Evolutionary conservation across 306 rosid genomes (phyloP).

Genomic region (Glycine latifolia): DNA sequence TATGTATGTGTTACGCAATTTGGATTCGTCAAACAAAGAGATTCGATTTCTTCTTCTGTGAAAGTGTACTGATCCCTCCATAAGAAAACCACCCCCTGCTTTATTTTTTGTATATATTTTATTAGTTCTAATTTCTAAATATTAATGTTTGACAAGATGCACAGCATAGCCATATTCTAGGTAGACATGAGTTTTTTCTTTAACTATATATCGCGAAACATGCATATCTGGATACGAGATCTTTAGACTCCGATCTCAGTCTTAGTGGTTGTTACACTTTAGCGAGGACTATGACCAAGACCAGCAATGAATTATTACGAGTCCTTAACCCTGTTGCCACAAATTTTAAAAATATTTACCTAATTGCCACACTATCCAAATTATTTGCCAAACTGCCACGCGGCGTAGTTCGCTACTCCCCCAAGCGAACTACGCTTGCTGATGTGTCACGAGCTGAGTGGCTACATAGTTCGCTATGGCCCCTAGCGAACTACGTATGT

Average conservation of each 20-base stretch:
- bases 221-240: background rate
- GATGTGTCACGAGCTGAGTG: too few species aligned
- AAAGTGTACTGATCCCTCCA: background rate
- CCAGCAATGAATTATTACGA: background rate
- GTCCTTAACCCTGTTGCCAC: too few species aligned
- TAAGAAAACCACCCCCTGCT: background rate
- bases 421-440: too few species aligned
- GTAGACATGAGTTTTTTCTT: slow-evolving; percentile 6
- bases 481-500: too few species aligned
- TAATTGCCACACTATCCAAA: too few species aligned
- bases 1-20: slow-evolving; percentile 30
- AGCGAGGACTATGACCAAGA: background rate
- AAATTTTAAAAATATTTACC: too few species aligned
- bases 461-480: too few species aligned
- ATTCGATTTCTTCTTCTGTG: slow-evolving; percentile 1
- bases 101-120: background rate
- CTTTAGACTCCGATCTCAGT: slow-evolving; percentile 40
- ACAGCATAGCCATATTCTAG: background rate
- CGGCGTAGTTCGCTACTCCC: too few species aligned
- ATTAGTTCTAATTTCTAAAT: background rate
- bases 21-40: slow-evolving; percentile 36
- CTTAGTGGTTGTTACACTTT: background rate
- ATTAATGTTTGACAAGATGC: background rate
- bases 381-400: too few species aligned
- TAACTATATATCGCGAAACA: slow-evolving; percentile 35